phyloP scores from a whole-genome alignment of 345 rosid species.

The Nephelium lappaceum region DNA sequence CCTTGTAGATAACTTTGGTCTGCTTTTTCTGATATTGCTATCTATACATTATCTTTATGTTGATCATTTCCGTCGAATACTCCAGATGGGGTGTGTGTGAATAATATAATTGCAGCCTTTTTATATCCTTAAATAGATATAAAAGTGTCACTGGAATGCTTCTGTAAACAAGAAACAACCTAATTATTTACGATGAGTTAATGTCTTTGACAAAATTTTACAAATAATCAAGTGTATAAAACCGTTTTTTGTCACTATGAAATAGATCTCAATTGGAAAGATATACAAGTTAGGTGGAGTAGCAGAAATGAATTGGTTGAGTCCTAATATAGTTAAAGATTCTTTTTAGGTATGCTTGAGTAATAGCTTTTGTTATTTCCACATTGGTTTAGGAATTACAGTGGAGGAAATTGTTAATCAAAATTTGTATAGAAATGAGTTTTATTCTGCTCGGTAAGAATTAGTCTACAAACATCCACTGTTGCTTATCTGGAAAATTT shows the following conservation, averaged over 20 bases:
- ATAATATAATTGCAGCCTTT: not conserved
- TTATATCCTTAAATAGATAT: not conserved
- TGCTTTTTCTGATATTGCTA: not conserved
- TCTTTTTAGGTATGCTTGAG: not conserved
- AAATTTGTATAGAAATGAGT: not conserved
- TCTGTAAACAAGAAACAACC: not conserved
- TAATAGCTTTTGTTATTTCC: not conserved
- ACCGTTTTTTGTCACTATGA: not conserved
- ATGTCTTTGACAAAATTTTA: not conserved
- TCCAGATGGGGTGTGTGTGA: not conserved
- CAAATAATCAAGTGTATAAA: not conserved
- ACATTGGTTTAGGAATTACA: not conserved
- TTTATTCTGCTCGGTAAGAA: not conserved
- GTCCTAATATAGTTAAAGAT: not conserved
- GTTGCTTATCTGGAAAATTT: not conserved
- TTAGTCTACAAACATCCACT: not conserved
- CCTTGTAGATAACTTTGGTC: slow-evolving; percentile 4
- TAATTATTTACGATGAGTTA: not conserved
- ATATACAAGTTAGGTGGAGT: not conserved
- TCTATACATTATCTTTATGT: not conserved
- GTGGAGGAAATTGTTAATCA: not conserved
- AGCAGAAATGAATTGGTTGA: not conserved
- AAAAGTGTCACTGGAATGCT: not conserved
- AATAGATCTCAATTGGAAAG: not conserved
- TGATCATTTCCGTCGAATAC: not conserved